A percentile compares a stretch with the other conserved stretches of the same genome.
phyloP scores from a whole-genome alignment of 2,329 filamentous ascomycete species.

The Kalaharituber pfeilii region DNA sequence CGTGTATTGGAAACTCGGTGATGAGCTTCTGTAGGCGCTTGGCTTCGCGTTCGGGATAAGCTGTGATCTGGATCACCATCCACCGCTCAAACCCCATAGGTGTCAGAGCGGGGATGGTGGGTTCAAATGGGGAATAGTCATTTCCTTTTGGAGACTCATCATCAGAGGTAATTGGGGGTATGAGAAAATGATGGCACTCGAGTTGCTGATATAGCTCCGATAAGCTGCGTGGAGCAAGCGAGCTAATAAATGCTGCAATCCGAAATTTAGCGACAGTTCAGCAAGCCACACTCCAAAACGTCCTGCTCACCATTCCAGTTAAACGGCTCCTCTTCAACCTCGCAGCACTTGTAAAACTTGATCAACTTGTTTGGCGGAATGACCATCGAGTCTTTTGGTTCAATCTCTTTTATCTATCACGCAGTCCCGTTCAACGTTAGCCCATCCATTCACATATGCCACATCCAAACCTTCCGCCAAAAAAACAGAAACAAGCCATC shows the following conservation, averaged over 20 bases:
- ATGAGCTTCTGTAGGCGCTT: slow-evolving; percentile 18
- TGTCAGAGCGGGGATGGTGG: slow-evolving; percentile 20
- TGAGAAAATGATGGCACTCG: slow-evolving; percentile 22
- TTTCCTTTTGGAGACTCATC: not conserved
- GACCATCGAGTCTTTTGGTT: slow-evolving; percentile 20
- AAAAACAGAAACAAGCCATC: not conserved
- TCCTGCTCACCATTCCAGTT: slow-evolving; percentile 20
- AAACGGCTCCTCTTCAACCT: slow-evolving; percentile 13
- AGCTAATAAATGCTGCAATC: not conserved
- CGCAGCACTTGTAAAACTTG: slow-evolving; percentile 19
- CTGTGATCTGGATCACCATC: slow-evolving; percentile 23
- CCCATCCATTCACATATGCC: not conserved
- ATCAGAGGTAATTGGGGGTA: slow-evolving; percentile 6
- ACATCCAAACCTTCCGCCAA: not conserved
- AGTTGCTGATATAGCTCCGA: slow-evolving; percentile 4
- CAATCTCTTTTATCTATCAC: slow-evolving; percentile 19
- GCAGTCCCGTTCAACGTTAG: not conserved
- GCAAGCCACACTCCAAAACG: not conserved
- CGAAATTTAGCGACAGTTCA: not conserved
- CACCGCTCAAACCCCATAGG: slow-evolving; percentile 21
- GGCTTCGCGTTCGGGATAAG: slow-evolving; percentile 18
- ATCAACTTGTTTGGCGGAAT: slow-evolving; percentile 21
- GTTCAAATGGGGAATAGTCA: slow-evolving; percentile 12
- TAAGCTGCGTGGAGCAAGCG: not conserved
- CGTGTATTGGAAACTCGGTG: slow-evolving; percentile 16